phyloP scores from a whole-genome alignment of 495 filamentous ascomycete species.

The Lophiostoma macrostomum region DNA sequence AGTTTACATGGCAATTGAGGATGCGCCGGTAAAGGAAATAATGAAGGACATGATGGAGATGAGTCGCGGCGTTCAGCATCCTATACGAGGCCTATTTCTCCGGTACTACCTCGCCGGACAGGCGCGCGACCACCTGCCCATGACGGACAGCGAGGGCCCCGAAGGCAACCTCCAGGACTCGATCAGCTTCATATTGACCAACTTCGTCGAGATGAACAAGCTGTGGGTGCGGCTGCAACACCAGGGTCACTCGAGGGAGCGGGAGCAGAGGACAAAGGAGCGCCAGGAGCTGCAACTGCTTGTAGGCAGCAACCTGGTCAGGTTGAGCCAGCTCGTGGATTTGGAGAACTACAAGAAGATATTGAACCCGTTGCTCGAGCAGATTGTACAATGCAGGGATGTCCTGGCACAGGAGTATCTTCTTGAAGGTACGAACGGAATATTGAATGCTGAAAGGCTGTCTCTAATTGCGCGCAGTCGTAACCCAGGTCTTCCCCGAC shows the following conservation, averaged over 20 bases:
- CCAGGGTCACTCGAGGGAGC: slow-evolving; percentile 92
- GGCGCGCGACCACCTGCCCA: slow-evolving; percentile 81
- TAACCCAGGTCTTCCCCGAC: slow-evolving; percentile 98
- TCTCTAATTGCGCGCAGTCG: slow-evolving; percentile 54
- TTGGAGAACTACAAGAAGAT: slow-evolving; percentile 92
- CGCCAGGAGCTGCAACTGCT: slow-evolving; percentile 91
- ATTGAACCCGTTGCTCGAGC: slow-evolving; percentile 82
- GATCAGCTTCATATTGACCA: slow-evolving; percentile 94
- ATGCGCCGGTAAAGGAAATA: slow-evolving; percentile 98
- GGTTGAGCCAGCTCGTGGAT: slow-evolving; percentile 93
- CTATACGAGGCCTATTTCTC: slow-evolving; percentile 88
- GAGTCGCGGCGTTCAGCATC: slow-evolving; percentile 96
- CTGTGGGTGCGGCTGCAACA: slow-evolving; percentile 97
- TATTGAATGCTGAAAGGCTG: not conserved
- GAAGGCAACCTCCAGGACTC: slow-evolving; percentile 96
- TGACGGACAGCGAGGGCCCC: slow-evolving; percentile 80
- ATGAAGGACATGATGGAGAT: slow-evolving; percentile 99
- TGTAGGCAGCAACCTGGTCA: slow-evolving; percentile 92
- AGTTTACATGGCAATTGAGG: slow-evolving; percentile 97
- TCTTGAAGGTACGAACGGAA: slow-evolving; percentile 62
- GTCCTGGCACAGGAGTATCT: slow-evolving; percentile 97
- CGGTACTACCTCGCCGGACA: slow-evolving; percentile 94
- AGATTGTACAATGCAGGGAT: slow-evolving; percentile 96
- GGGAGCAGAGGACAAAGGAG: slow-evolving; percentile 89
- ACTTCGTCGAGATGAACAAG: slow-evolving; percentile 99